Evolutionary conservation across 2,329 filamentous ascomycete species (phyloP).

Genomic region (Cordyceps militaris): DNA sequence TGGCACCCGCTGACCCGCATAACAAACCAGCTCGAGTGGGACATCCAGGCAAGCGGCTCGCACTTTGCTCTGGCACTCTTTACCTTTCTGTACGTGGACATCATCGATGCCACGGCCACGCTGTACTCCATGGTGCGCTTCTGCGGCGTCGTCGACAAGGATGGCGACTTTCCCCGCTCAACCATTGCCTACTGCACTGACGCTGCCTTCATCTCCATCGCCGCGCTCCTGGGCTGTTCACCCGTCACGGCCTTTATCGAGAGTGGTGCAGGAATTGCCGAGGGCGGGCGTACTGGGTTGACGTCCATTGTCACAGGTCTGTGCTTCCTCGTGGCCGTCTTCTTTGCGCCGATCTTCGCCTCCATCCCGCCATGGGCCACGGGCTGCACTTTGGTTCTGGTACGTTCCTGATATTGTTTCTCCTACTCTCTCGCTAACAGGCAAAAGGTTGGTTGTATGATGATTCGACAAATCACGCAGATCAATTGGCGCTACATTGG

Average conservation of each 20-base stretch:
- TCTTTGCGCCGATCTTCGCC: slow-evolving; percentile 70
- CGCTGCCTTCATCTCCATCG: slow-evolving; percentile 63
- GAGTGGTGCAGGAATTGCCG: slow-evolving; percentile 67
- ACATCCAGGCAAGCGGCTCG: slow-evolving; percentile 44
- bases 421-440: neutral
- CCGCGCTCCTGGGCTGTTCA: slow-evolving; percentile 60
- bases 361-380: slow-evolving; percentile 75
- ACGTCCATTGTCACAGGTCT: slow-evolving; percentile 63
- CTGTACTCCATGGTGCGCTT: slow-evolving; percentile 78
- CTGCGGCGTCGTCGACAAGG: slow-evolving; percentile 56
- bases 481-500: slow-evolving; percentile 74
- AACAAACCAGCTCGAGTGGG: slow-evolving; percentile 60
- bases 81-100: slow-evolving; percentile 74
- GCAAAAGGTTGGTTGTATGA: slow-evolving; percentile 61
- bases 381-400: slow-evolving; percentile 63
- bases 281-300: slow-evolving; percentile 66
- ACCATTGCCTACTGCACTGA: slow-evolving; percentile 72
- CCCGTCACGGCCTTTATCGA: slow-evolving; percentile 72
- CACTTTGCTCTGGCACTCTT: slow-evolving; percentile 66
- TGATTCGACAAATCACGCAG: slow-evolving; percentile 67
- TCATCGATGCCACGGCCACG: slow-evolving; percentile 71
- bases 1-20: slow-evolving; percentile 64
- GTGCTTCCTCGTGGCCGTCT: slow-evolving; percentile 64
- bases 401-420: slow-evolving; percentile 25
- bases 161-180: slow-evolving; percentile 79